Percentiles rank a stretch among this genome's conserved stretches.
Conservation (phyloP, 305 asterid genomes). For the Fraxinus sp. region DNA sequence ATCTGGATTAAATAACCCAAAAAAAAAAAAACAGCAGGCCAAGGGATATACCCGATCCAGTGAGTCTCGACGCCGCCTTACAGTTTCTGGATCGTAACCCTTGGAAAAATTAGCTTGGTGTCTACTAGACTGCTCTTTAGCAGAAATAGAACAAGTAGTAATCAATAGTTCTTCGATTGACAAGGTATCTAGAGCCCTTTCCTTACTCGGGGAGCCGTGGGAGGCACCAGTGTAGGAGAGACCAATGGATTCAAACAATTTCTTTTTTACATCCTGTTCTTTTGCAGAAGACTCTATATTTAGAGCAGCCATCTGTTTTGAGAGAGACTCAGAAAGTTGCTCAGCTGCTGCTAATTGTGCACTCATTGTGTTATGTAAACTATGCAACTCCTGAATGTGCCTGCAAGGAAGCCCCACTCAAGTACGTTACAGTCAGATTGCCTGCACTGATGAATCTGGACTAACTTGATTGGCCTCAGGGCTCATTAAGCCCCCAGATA, state of each 20-base stretch:
- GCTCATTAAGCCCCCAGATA: conserved; percentile 13
- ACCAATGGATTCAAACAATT: conserved; percentile 89
- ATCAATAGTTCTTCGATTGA: conserved; percentile 39
- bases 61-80: conserved; percentile 79
- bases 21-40: neutral
- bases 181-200: conserved; percentile 46
- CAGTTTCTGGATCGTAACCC: conserved; percentile 74
- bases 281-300: conserved; percentile 58
- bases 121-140: conserved; percentile 49
- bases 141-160: conserved; percentile 45
- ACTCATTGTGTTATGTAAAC: conserved; percentile 60
- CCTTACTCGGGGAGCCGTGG: conserved; percentile 53
- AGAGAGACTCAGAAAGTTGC: conserved; percentile 78
- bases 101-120: conserved; percentile 44
- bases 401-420: conserved; percentile 48
- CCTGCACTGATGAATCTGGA: conserved; percentile 7
- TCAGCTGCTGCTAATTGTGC: conserved; percentile 90
- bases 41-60: conserved; percentile 61
- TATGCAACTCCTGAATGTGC: conserved; percentile 65
- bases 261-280: conserved; percentile 54
- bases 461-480: neutral
- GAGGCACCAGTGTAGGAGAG: conserved; percentile 52
- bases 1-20: neutral
- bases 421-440: conserved; percentile 1
- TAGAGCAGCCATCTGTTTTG: conserved; percentile 80